Evolutionary conservation across 192 early-diverging fungal genomes (phyloP), one percentile per base, ranked within the genome.

Genomic region (Podila minutissima): DNA sequence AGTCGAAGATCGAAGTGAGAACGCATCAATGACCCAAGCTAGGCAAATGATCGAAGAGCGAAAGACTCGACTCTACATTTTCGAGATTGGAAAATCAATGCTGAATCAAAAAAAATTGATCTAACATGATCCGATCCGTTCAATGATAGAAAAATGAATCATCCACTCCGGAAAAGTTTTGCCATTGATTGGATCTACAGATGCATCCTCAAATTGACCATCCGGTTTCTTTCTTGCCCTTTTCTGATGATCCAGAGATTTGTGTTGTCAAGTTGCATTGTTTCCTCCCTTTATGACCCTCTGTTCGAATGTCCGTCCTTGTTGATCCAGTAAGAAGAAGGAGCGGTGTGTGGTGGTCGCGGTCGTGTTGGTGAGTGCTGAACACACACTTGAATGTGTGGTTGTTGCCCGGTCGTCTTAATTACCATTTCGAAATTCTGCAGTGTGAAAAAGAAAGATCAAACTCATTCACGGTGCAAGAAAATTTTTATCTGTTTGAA

Each of bases 371-470:
- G 10, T 33, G 26, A 62, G 59, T 58, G 28, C 38, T 37, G 62
- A 37, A 13, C 59, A 66, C 37, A 37, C 7, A 37, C 15, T 1
- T 12, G 31, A 20, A 19, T 59, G 9, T 31, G 29, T 49, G 13
- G 35, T 4, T 10, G 28, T 66, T 48, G 28, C 41, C 29, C 46
- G 31, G 22, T 49, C 29, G 41, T 46, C 41, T 46, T 17, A 46
- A 29, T 76, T 76, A 76, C 74, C 74, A 76, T 76, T 70, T 76
- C 68, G 74, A 76, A 75, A 76, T 66, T 76, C 68, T 75, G 74
- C 74, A 74, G 65, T 67, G 64, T 49, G 68, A 76, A 76, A 76
- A 67, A 70, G 68, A 38, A 51, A 28, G 68, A 76, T 19, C 67
- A 76, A 71, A 24, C 5, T 26, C 24, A 22, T 66, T 65, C 60